These are phyloP conservation scores for Boletus pseudo-olivaceus DNA, from an alignment of 768 basidiomycete species.

Conservation along the genomic window DNA sequence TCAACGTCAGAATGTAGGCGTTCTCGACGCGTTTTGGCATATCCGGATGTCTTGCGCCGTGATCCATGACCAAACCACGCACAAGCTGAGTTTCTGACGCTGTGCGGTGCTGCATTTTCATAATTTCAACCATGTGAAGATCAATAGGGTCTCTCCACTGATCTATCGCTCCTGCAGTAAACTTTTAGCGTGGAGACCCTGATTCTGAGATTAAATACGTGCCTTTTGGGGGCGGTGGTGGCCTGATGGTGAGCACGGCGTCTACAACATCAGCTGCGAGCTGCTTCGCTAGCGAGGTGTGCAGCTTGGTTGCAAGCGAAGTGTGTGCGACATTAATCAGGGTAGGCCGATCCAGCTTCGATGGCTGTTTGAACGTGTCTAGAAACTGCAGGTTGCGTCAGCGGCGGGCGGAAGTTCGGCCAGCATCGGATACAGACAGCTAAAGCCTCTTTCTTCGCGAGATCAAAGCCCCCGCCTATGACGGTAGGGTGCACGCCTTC, in stretches of 20 bases:
- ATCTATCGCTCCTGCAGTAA: conserved; percentile 50
- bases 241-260: conserved; percentile 86
- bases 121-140: conserved; percentile 98
- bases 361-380: conserved; percentile 79
- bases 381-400: conserved; percentile 65
- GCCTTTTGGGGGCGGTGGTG: conserved; percentile 62
- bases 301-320: conserved; percentile 94
- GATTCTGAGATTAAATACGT: conserved; percentile 20
- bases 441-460: conserved; percentile 95
- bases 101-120: conserved; percentile 99
- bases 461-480: conserved; percentile 91
- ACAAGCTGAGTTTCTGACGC: conserved; percentile 96
- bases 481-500: conserved; percentile 99
- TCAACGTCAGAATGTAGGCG: conserved; percentile 90
- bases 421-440: conserved; percentile 49
- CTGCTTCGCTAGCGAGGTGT: conserved; percentile 73
- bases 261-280: conserved; percentile 93
- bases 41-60: conserved; percentile 96
- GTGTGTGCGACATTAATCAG: conserved; percentile 92
- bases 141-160: conserved; percentile 89
- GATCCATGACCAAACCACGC: conserved; percentile 94
- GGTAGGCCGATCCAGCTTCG: conserved; percentile 81
- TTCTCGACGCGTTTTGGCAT: conserved; percentile 99
- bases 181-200: conserved; percentile 30
- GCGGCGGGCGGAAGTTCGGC: conserved; percentile 10